Evolutionary conservation across 2,329 filamentous ascomycete genomes (phyloP).

Genomic region (Meredithiella fracta): DNA sequence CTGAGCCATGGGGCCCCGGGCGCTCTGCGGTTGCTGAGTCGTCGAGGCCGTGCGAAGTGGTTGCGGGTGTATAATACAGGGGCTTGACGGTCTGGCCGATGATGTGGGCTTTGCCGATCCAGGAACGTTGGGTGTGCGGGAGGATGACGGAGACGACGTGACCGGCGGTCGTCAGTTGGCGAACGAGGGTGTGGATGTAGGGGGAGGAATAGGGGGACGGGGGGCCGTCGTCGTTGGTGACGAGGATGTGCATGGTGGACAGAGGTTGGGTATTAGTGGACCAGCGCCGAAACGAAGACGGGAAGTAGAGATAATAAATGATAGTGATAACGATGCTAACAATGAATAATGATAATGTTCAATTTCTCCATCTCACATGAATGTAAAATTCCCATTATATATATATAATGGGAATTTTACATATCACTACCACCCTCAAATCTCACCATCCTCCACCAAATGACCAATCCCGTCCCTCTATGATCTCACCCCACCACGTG

Average conservation of each 20-base stretch:
- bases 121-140: constrained; percentile 80
- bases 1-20: constrained; percentile 41
- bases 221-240: constrained; percentile 69
- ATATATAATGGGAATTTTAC: not conserved
- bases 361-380: too few relatives aligned
- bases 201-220: constrained; percentile 64
- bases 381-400: not conserved
- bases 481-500: too few relatives aligned
- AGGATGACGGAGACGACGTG: constrained; percentile 85
- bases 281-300: not conserved
- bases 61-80: constrained; percentile 57
- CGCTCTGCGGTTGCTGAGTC: constrained; percentile 49
- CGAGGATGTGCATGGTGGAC: constrained; percentile 41
- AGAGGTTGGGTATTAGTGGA: too few relatives aligned
- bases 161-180: constrained; percentile 53
- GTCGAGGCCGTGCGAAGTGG: constrained; percentile 25
- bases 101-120: constrained; percentile 97
- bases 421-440: too few relatives aligned
- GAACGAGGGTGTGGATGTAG: constrained; percentile 60
- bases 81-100: constrained; percentile 78
- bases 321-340: too few relatives aligned
- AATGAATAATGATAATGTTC: too few relatives aligned
- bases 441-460: too few relatives aligned
- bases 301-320: too few relatives aligned
- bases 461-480: too few relatives aligned